A percentile compares a stretch with the other conserved stretches of the same genome.
Evolutionary conservation across 1,284 basidiomycete genomes (phyloP).

Genomic region (Moesziomyces aphidis): DNA sequence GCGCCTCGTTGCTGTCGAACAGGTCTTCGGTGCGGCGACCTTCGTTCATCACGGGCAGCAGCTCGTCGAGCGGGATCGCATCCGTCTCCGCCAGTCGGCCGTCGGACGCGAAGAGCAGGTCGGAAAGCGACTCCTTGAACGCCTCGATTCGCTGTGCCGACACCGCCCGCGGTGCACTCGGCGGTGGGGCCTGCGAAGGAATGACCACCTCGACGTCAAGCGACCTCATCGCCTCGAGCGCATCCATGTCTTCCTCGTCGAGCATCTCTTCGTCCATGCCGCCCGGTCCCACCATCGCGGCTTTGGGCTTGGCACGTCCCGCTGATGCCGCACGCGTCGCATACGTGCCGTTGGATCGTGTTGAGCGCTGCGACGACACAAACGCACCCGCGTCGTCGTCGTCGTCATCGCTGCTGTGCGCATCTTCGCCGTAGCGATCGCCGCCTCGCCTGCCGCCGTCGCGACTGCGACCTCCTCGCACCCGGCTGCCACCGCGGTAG

Average conservation of each 20-base stretch:
- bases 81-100: slow-evolving; percentile 72
- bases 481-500: slow-evolving; percentile 59
- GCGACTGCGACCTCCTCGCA: slow-evolving; percentile 38
- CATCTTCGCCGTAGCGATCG: slow-evolving; percentile 45
- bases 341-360: slow-evolving; percentile 51
- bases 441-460: slow-evolving; percentile 26
- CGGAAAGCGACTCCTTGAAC: slow-evolving; percentile 75
- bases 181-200: slow-evolving; percentile 17
- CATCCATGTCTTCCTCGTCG: slow-evolving; percentile 44
- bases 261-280: slow-evolving; percentile 42
- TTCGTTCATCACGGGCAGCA: slow-evolving; percentile 83
- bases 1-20: slow-evolving; percentile 84
- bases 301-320: slow-evolving; percentile 15
- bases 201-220: slow-evolving; percentile 38
- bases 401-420: slow-evolving; percentile 39
- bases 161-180: slow-evolving; percentile 12
- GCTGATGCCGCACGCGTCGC: slow-evolving; percentile 49
- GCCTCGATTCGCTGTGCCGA: slow-evolving; percentile 35
- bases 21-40: slow-evolving; percentile 77
- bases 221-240: slow-evolving; percentile 55
- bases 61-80: slow-evolving; percentile 76
- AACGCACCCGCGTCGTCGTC: slow-evolving; percentile 42
- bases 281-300: slow-evolving; percentile 38
- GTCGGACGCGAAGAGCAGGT: slow-evolving; percentile 71
- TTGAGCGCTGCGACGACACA: slow-evolving; percentile 30